Evolutionary conservation across 2,329 filamentous ascomycete species (phyloP).

Genomic region (Cladosporium sp.): DNA sequence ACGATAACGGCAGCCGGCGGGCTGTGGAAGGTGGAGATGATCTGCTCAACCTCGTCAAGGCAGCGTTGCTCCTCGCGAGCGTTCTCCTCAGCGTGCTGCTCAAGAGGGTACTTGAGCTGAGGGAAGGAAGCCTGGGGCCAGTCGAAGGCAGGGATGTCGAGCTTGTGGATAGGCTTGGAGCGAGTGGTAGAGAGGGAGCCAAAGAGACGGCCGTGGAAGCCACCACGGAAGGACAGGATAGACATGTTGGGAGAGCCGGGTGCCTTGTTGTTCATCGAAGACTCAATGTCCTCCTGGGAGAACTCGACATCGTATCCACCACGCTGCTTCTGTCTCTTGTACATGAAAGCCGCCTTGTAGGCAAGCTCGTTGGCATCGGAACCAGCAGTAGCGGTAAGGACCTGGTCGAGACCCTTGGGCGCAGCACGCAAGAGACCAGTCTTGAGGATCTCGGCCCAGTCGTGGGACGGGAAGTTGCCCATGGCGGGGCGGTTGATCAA

Average conservation of each 20-base stretch:
- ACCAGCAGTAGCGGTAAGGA: conserved; percentile 86
- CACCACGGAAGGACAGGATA: conserved; percentile 85
- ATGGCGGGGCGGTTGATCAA: conserved; percentile 87
- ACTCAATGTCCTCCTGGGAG: conserved; percentile 71
- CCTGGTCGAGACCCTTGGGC: conserved; percentile 79
- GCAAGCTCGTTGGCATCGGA: conserved; percentile 93
- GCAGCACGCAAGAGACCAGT: conserved; percentile 79
- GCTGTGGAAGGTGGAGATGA: conserved; percentile 76
- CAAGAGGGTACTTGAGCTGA: conserved; percentile 79
- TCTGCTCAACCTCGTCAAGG: conserved; percentile 77
- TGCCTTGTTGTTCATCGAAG: conserved; percentile 76
- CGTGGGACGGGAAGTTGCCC: conserved; percentile 84
- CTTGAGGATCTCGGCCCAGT: conserved; percentile 79
- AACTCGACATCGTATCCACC: conserved; percentile 78
- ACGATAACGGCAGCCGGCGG: conserved; percentile 80
- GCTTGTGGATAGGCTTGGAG: conserved; percentile 91
- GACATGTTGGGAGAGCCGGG: conserved; percentile 78
- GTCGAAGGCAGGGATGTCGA: conserved; percentile 92
- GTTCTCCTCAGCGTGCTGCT: conserved; percentile 77
- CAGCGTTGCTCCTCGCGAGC: conserved; percentile 77
- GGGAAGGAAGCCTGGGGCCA: conserved; percentile 93
- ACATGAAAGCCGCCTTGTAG: conserved; percentile 96
- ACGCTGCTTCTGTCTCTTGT: conserved; percentile 76
- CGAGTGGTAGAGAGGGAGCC: conserved; percentile 84
- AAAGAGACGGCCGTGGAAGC: conserved; percentile 88